Conservation (phyloP, 2,329 filamentous ascomycete genomes). For the Apiospora marii region DNA sequence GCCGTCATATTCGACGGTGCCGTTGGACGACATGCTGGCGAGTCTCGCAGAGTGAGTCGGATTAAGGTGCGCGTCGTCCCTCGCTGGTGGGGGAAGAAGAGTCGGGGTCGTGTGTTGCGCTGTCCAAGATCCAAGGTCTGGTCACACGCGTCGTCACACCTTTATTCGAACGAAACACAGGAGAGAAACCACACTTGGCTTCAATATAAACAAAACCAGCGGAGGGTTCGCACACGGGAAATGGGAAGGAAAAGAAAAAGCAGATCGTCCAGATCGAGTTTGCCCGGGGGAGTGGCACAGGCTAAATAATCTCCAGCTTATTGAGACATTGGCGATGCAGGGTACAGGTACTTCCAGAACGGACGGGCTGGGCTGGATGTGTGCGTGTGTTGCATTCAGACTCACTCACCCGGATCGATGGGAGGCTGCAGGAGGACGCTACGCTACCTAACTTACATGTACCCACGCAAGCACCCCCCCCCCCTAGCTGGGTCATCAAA, state of each 20-base stretch:
- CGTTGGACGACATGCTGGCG: slow-evolving; percentile 28
- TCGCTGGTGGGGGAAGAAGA: not conserved
- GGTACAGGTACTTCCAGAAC: slow-evolving; percentile 7
- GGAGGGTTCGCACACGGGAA: not conserved
- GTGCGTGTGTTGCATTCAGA: not conserved
- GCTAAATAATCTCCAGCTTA: slow-evolving; percentile 12
- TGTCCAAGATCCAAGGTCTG: not conserved
- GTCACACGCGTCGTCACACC: slow-evolving; percentile 16
- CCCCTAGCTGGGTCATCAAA: slow-evolving; percentile 7
- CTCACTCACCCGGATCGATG: slow-evolving; percentile 3
- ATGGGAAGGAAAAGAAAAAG: not conserved
- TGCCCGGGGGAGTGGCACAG: slow-evolving; percentile 20
- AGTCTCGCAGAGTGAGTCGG: not conserved
- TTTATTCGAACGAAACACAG: not conserved
- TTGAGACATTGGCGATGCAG: slow-evolving; percentile 20
- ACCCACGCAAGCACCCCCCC: not conserved
- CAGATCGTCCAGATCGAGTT: not conserved
- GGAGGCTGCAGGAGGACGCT: not conserved
- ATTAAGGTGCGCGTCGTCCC: not conserved
- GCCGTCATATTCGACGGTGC: slow-evolving; percentile 57
- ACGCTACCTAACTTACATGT: not conserved
- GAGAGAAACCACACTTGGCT: not conserved
- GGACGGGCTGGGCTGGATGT: slow-evolving; percentile 6
- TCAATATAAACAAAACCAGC: not conserved
- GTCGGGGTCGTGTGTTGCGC: not conserved